Evolutionary conservation across 208 protist genomes (phyloP).

Genomic region (Blastocrithidia nonstop): DNA sequence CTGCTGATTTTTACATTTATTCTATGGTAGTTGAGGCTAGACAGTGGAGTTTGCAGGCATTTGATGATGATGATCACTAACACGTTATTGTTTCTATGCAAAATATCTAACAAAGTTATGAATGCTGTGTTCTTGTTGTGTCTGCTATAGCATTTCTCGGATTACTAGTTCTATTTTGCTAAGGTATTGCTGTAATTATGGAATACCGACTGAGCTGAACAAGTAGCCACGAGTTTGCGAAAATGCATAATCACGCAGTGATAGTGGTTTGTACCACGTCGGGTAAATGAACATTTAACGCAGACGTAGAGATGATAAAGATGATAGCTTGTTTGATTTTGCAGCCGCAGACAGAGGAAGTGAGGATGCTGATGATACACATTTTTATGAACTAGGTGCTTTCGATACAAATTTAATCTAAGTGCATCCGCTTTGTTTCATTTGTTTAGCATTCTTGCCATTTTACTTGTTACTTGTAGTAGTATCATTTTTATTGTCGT

Average conservation of each 20-base stretch:
- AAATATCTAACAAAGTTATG: slow-evolving; percentile 47
- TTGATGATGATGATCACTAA: too few species aligned
- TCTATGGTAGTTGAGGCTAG: too few species aligned
- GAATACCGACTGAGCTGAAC: slow-evolving; percentile 41
- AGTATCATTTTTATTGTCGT: not conserved
- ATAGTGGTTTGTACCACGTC: slow-evolving; percentile 28
- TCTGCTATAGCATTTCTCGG: slow-evolving; percentile 77
- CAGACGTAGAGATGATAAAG: too few species aligned
- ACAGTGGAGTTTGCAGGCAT: too few species aligned
- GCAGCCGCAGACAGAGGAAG: too few species aligned
- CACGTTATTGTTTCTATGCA: not conserved
- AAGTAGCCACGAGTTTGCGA: slow-evolving; percentile 70
- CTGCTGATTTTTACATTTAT: too few species aligned
- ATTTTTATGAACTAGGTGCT: too few species aligned
- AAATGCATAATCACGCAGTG: slow-evolving; percentile 35
- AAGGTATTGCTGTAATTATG: slow-evolving; percentile 79
- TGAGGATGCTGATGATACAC: too few species aligned
- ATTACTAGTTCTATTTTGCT: slow-evolving; percentile 73
- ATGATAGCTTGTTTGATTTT: too few species aligned
- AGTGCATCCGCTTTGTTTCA: too few species aligned
- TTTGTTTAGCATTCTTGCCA: not conserved
- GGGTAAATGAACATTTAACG: not conserved
- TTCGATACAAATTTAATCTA: too few species aligned
- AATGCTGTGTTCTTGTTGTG: slow-evolving; percentile 79
- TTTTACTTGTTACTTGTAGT: not conserved